Conservation (phyloP, 495 filamentous ascomycete genomes). For the Schizothecium vesticola region DNA sequence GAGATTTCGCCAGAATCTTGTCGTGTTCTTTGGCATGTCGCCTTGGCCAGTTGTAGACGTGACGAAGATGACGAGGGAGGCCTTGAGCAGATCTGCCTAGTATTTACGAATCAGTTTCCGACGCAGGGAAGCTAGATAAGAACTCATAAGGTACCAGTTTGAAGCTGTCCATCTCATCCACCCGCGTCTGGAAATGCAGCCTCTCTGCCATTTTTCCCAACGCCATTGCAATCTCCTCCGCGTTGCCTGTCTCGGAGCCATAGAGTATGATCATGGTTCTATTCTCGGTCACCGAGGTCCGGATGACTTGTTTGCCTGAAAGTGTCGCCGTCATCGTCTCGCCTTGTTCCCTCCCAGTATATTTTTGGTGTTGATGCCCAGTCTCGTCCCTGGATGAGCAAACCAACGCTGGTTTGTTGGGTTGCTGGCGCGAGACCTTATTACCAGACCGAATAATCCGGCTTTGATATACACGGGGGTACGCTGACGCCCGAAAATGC, state of each 20-base stretch:
- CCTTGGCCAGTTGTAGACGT: slow-evolving; percentile 94
- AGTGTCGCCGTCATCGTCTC: slow-evolving; percentile 11
- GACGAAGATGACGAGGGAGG: slow-evolving; percentile 67
- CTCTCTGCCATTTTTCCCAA: slow-evolving; percentile 66
- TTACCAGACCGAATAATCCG: neutral
- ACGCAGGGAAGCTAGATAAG: neutral
- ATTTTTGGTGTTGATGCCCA: neutral
- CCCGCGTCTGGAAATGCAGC: slow-evolving; percentile 67
- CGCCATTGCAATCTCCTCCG: slow-evolving; percentile 82
- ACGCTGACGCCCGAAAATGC: neutral
- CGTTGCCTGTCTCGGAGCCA: slow-evolving; percentile 91
- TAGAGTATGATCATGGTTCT: slow-evolving; percentile 77
- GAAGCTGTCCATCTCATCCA: slow-evolving; percentile 70
- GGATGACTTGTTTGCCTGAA: neutral
- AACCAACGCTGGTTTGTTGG: neutral
- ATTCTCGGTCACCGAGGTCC: slow-evolving; percentile 21
- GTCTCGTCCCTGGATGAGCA: neutral
- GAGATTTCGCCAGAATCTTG: slow-evolving; percentile 78
- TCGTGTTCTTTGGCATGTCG: slow-evolving; percentile 76
- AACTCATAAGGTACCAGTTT: slow-evolving; percentile 55
- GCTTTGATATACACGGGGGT: neutral
- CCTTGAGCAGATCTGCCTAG: slow-evolving; percentile 42
- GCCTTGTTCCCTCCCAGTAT: neutral
- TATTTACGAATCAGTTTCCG: neutral
- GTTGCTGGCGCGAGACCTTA: neutral